These are phyloP conservation scores for Gamsiella multidivaricata DNA, from an alignment of 192 early-diverging fungal genomes.

Conservation along the genomic window DNA sequence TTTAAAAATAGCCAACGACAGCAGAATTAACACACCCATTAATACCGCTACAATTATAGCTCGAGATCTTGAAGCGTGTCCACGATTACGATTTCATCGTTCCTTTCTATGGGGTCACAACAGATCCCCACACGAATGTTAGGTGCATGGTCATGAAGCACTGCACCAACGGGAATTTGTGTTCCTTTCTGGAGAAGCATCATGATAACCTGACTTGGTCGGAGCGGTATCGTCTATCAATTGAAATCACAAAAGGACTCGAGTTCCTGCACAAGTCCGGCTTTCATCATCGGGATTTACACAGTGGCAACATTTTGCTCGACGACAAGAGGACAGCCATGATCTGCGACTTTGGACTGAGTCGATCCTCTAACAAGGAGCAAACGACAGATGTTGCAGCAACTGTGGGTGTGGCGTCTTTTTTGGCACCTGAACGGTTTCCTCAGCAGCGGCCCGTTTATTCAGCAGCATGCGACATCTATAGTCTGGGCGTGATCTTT, in stretches of 20 bases:
- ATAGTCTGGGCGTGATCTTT: slow-evolving; percentile 57
- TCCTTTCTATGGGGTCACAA: slow-evolving; percentile 42
- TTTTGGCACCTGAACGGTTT: slow-evolving; percentile 47
- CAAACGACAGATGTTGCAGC: slow-evolving; percentile 30
- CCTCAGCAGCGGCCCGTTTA: slow-evolving; percentile 37
- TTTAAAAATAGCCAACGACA: too few species aligned
- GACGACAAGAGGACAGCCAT: slow-evolving; percentile 52
- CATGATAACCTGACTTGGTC: slow-evolving; percentile 39
- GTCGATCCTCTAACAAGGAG: slow-evolving; percentile 25
- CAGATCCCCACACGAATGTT: slow-evolving; percentile 35
- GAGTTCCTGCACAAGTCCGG: slow-evolving; percentile 56
- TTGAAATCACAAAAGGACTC: slow-evolving; percentile 53
- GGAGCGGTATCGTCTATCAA: slow-evolving; percentile 43
- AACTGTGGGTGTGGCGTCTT: slow-evolving; percentile 44
- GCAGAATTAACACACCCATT: too few species aligned
- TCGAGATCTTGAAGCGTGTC: slow-evolving; percentile 46
- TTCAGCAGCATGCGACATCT: slow-evolving; percentile 50
- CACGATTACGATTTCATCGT: slow-evolving; percentile 53
- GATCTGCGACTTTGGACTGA: slow-evolving; percentile 53
- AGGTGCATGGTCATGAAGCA: slow-evolving; percentile 53
- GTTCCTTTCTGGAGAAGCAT: slow-evolving; percentile 42
- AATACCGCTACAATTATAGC: slow-evolving; percentile 16
- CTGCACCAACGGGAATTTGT: slow-evolving; percentile 46
- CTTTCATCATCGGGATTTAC: slow-evolving; percentile 56
- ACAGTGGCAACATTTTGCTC: slow-evolving; percentile 60